Base-by-base conservation (phyloP, 2,329 filamentous ascomycete species). In the Arthrinium phaeospermum region DNA sequence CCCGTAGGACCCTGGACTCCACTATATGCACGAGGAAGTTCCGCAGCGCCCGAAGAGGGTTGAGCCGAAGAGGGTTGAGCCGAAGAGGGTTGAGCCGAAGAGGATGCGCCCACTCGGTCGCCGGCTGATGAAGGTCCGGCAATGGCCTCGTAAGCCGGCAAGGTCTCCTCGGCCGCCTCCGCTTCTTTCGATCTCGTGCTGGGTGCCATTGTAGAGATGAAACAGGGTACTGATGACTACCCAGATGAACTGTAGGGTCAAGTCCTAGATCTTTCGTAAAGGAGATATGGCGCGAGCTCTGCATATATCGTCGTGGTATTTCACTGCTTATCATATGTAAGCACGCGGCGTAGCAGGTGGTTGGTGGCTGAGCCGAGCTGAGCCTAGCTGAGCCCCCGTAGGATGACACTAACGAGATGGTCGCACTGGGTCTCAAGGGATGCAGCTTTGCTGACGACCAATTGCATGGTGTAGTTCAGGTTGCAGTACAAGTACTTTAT, bases 1-100 rank as follows among this genome's bases (percentile, higher is more conserved):
- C 37, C 27, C 27, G 80, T 83, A 7, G 82, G 83, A 14, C 73
- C 75, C 16, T 72, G 64, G 44, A 5, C 37, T 7, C 44, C 45
- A 19, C 44, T 13, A 19, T 27, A 3, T 14, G 67, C 27, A 13
- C 24, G 24, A 22, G n/a, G 22, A 27, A 46, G 13, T 22, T 30
- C 41, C 14, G 41, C 41, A 22, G 41, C 41, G 46, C 41, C 8
- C 22, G n/a, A 7, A 68, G 41, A 46, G n/a, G 67, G n/a, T 30
- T 68, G 67, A 44, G 45, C 41, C 5, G 67, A 68, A 27, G 57
- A 64, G 5, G 57, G 19, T n/a, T 68, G 67, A 19, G 8, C 41
- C 2, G 44, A 68, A 45, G 57, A 64, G 5, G 57, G 19, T n/a
- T 68, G 67, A 19, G 8, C 41, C 2, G 44, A 68, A 45, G 37